Base-by-base conservation (phyloP, 768 basidiomycete genomes). In the Rhodotorula taiwanensis region DNA sequence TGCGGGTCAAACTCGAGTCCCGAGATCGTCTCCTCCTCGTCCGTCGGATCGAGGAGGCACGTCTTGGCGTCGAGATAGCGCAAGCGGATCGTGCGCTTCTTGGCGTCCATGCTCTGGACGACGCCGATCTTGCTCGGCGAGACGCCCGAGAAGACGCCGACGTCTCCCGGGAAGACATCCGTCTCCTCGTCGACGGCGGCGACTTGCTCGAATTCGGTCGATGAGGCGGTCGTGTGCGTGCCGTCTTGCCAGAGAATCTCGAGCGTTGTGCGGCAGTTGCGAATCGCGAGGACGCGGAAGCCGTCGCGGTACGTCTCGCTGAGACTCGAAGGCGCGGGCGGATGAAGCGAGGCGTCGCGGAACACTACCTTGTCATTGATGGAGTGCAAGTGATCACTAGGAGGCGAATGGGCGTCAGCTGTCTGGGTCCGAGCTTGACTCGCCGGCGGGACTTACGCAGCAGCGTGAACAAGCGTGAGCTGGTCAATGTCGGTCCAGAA, bases 121-220 rank as follows among this genome's bases (percentile, higher is more conserved):
- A 64, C 58, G 0, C 55, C 70, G 42, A 64, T n/a, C 25, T 33
- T 25, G 9, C 11, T 15, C 8, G 57, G 39, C 1, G 36, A 9
- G 31, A 42, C 62, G 15, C 61, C 82, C 71, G 86, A 86, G 84
- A 87, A 91, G 23, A 90, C 70, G 20, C 93, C 86, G 75, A 89
- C 84, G 72, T 97, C 90, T 23, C 92, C 92, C 9, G 92, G 92
- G 89, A 88, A 92, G 75, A 86, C 89, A 74, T 90, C 92, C 74
- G 88, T 89, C 30, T 69, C 67, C 76, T 95, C 92, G 74, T 94
- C 92, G 15, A 89, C 83, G 64, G 89, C 89, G 55, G 86, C 74
- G 28, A 88, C 81, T 49, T 78, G 80, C 76, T 90, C 87, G 39
- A 58, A 52, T 5, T 44, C 25, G 14, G 51, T 34, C 1, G 59